Percentiles rank a stretch among this genome's conserved stretches.
These are phyloP conservation scores for Solanum peruvianum DNA, from an alignment of 257 asterid genomes.

Conservation along the genomic window DNA sequence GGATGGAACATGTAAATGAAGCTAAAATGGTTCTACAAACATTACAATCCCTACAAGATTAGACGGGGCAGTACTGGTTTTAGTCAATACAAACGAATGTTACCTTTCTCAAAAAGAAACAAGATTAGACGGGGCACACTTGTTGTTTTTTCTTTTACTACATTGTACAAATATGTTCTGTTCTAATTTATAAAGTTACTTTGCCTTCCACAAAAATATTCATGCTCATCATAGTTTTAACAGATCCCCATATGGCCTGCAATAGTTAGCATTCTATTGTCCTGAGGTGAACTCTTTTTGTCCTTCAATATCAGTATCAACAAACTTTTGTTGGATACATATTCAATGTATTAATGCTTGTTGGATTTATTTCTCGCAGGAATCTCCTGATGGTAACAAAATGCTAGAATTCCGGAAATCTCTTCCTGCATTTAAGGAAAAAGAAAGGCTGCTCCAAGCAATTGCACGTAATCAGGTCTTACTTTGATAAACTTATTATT, in stretches of 20 bases:
- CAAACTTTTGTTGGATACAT: not conserved
- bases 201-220: not conserved
- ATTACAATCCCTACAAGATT: not conserved
- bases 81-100: not conserved
- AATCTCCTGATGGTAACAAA: slow-evolving; percentile 87
- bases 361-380: slow-evolving; percentile 26
- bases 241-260: not conserved
- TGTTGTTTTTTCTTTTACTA: not conserved
- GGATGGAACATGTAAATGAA: not conserved
- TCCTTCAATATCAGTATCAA: not conserved
- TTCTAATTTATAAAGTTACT: not conserved
- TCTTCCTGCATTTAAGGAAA: slow-evolving; percentile 87
- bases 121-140: not conserved
- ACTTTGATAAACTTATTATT: not conserved
- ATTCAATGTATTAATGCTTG: not conserved
- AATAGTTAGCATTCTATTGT: not conserved
- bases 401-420: slow-evolving; percentile 83
- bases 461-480: slow-evolving; percentile 89
- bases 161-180: not conserved
- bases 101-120: not conserved
- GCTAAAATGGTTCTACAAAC: not conserved
- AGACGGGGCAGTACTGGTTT: not conserved
- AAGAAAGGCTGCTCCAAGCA: slow-evolving; percentile 89
- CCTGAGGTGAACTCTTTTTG: not conserved
- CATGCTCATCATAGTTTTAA: not conserved